Evolutionary conservation across 768 basidiomycete species (phyloP).

Genomic region (Tricholoma flavovirens): DNA sequence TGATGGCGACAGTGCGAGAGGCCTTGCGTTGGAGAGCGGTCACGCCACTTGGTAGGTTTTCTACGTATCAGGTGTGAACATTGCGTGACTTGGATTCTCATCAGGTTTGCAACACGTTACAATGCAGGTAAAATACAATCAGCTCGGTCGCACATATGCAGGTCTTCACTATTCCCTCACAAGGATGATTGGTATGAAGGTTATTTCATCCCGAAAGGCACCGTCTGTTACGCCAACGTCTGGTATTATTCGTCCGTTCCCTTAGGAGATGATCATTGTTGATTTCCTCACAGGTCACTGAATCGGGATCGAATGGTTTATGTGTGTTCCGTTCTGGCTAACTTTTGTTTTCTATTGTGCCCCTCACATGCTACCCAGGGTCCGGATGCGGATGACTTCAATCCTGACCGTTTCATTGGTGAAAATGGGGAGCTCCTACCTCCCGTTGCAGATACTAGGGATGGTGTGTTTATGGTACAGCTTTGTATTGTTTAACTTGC

Average conservation of each 20-base stretch:
- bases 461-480: background rate
- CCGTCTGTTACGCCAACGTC: slow-evolving; percentile 5
- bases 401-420: background rate
- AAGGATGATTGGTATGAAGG: slow-evolving; percentile 9
- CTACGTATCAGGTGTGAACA: too few species aligned
- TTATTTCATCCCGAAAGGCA: slow-evolving; percentile 11
- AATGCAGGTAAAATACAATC: background rate
- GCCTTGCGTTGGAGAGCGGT: slow-evolving; percentile 21
- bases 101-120: background rate
- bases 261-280: background rate
- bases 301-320: background rate
- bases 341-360: background rate
- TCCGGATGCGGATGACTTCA: slow-evolving; percentile 2
- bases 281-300: background rate
- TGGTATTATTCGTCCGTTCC: slow-evolving; percentile 1
- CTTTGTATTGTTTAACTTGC: background rate
- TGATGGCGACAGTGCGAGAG: slow-evolving; percentile 25
- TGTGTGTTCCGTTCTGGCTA: background rate
- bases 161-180: background rate
- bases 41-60: slow-evolving; percentile 18
- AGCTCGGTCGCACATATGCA: too few species aligned
- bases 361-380: background rate
- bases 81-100: background rate
- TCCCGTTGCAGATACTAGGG: background rate
- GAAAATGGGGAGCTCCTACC: background rate